These are phyloP conservation scores for Mollisia scopiformis DNA, from an alignment of 2,329 filamentous ascomycete genomes.

Conservation along the genomic window DNA sequence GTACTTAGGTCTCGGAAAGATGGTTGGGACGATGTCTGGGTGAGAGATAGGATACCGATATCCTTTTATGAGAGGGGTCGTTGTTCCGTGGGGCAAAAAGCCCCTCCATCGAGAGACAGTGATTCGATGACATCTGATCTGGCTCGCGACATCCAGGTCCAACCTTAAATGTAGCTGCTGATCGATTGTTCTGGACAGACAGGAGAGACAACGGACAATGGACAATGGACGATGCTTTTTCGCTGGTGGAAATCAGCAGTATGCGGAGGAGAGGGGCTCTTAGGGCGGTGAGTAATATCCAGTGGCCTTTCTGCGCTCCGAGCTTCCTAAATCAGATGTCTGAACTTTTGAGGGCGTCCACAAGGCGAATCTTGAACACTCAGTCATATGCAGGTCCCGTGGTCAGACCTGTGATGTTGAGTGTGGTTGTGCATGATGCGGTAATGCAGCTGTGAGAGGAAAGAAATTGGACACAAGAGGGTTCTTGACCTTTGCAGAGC, in stretches of 20 bases:
- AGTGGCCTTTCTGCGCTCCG: too few relatives aligned
- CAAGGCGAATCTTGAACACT: not conserved
- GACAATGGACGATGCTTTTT: not conserved
- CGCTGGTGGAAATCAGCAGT: not conserved
- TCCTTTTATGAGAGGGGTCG: not conserved
- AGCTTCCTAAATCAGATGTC: too few relatives aligned
- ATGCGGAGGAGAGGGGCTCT: not conserved
- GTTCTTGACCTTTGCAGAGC: not conserved
- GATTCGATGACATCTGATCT: not conserved
- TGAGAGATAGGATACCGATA: not conserved
- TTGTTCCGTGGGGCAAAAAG: not conserved
- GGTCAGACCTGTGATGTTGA: not conserved
- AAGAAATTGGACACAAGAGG: not conserved
- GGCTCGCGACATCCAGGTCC: not conserved
- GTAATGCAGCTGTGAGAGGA: not conserved
- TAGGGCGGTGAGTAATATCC: too few relatives aligned
- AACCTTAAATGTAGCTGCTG: not conserved
- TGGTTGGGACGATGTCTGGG: slow-evolving; percentile 3
- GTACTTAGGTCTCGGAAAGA: not conserved
- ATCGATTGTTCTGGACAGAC: not conserved
- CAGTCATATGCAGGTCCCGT: slow-evolving; percentile 5
- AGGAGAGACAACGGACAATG: not conserved
- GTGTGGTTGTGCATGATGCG: not conserved
- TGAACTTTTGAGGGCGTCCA: too few relatives aligned
- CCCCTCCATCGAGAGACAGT: not conserved